Base-by-base conservation (phyloP, 108 stramenopile species). In the Aurantiochytrium sp. region DNA sequence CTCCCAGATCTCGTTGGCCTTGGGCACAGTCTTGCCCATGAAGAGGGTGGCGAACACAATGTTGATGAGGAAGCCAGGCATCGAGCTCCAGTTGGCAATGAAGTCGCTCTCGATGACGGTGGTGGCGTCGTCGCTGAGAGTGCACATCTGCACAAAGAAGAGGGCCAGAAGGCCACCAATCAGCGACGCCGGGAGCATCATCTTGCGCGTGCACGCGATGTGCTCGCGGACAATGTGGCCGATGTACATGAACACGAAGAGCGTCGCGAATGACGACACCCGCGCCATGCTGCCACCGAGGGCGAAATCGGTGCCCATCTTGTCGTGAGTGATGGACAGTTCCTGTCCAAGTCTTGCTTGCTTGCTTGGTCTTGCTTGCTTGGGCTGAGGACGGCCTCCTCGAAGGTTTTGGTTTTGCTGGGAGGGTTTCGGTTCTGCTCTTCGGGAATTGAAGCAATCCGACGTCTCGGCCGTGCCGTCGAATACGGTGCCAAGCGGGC, bases 61-160 rank as follows among this genome's bases (percentile, higher is more conserved):
- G 4, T 81, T 81, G 73, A 81, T 81, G 42, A 81, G 73, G 45
- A 81, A 81, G 15, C 73, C 73, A 27, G 73, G 73, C 45, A 81
- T 48, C 19, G 0, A 30, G 73, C 42, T 2, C 73, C 73, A 81
- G 21, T 24, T 24, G 24, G 39, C 36, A n/a, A 81, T 48, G 24
- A 22, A 81, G 4, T 81, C 73, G 73, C 45, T 41, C 24, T 81
- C 42, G 39, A 81, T 48, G 6, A 81, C 73, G 12, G 73, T 3
- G 17, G 21, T 27, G 2, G 45, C 73, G n/a, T 41, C 45, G 45
- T 81, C 73, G 73, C 24, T 42, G 39, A 81, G 73, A 17, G 39
- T 41, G 45, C 73, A 48, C n/a, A 81, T 22, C 39, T 81, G 73
- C 45, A 81, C 73, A 48, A 81, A 41, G 27, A 81, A 27, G 45